These are phyloP conservation scores for Pythium periplocum DNA, from an alignment of 352 stramenopile species.

Conservation along the genomic window DNA sequence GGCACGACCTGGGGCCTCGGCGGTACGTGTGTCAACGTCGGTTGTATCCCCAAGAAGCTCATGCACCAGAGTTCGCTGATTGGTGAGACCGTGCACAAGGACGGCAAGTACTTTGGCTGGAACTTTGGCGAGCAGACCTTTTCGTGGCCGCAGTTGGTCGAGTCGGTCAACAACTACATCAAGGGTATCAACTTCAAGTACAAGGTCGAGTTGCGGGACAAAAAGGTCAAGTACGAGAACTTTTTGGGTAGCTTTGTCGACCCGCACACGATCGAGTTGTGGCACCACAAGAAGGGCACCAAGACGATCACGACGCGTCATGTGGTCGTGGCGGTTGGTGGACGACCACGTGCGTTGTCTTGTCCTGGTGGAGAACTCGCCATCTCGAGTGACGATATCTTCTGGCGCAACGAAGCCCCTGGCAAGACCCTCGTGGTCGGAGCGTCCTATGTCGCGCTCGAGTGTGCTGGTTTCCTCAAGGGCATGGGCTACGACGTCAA, in stretches of 20 bases:
- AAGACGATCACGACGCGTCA: constrained; percentile 88
- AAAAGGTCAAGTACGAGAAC: constrained; percentile 94
- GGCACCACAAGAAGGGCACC: constrained; percentile 86
- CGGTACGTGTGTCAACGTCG: constrained; percentile 99
- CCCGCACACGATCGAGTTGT: constrained; percentile 90
- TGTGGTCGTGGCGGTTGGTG: constrained; percentile 95
- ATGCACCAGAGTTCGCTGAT: constrained; percentile 96
- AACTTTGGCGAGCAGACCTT: constrained; percentile 42
- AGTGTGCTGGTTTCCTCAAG: constrained; percentile 97
- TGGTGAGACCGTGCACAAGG: constrained; percentile 83
- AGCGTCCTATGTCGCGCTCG: constrained; percentile 96
- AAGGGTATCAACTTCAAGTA: constrained; percentile 99
- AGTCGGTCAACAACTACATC: constrained; percentile 97
- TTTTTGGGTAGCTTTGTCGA: constrained; percentile 92
- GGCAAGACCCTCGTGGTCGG: constrained; percentile 97
- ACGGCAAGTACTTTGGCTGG: constrained; percentile 89
- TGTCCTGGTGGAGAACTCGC: constrained; percentile 91
- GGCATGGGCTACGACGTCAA: constrained; percentile 95
- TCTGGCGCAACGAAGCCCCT: constrained; percentile 79
- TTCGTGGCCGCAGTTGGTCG: constrained; percentile 90
- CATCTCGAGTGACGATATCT: constrained; percentile 90
- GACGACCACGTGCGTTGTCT: constrained; percentile 84
- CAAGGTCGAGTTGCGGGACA: constrained; percentile 93
- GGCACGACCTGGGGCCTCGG: constrained; percentile 90
- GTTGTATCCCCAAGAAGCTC: constrained; percentile 99